These are phyloP conservation scores for Globisporangium lucens DNA, from an alignment of 352 stramenopile species.

Conservation along the genomic window DNA sequence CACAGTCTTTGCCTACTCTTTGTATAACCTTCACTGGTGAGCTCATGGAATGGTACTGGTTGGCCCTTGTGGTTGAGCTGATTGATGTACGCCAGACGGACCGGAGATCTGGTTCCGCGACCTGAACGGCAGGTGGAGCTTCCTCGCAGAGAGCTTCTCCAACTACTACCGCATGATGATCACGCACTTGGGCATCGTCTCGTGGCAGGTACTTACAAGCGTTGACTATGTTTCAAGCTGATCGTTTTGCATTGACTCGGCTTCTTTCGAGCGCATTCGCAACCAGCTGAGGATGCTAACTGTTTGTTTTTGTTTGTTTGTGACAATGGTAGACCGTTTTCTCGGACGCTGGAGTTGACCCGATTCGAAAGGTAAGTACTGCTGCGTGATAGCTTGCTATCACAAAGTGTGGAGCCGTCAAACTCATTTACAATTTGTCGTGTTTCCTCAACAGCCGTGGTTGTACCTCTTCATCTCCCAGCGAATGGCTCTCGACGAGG, in stretches of 20 bases:
- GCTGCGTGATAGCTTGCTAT: neutral
- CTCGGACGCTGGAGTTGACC: conserved; percentile 55
- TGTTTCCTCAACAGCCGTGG: conserved; percentile 43
- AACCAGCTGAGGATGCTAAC: neutral
- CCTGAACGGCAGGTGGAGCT: conserved; percentile 57
- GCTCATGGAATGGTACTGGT: too few species aligned
- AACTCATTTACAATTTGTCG: neutral
- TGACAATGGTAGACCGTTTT: conserved; percentile 42
- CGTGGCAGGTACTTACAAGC: conserved; percentile 50
- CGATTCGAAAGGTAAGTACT: conserved; percentile 45
- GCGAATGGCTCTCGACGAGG: conserved; percentile 53
- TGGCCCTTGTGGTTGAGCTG: too few species aligned
- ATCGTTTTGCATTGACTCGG: neutral
- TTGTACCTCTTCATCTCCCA: conserved; percentile 76
- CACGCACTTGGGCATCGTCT: conserved; percentile 67
- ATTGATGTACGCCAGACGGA: conserved; percentile 20
- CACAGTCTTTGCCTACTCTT: too few species aligned
- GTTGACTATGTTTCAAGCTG: neutral
- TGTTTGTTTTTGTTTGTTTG: neutral
- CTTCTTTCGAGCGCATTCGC: neutral
- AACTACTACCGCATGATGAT: conserved; percentile 87
- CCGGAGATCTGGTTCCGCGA: conserved; percentile 70
- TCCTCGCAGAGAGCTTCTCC: conserved; percentile 60
- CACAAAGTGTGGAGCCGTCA: neutral
- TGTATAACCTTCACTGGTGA: too few species aligned